Conservation (phyloP, 345 rosid genomes). For the Fremontodendron californicum region DNA sequence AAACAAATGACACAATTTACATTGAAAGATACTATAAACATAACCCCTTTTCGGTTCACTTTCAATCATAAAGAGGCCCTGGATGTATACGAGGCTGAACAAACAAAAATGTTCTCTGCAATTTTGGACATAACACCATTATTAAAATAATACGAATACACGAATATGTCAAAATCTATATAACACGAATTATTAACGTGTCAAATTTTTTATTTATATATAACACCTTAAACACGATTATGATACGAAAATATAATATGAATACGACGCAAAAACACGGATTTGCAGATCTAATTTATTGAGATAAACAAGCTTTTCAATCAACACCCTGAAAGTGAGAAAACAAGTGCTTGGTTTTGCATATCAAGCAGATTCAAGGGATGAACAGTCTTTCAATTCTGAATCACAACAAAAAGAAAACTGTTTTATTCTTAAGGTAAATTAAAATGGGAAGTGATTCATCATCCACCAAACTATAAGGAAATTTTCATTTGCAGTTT, state of each 20-base stretch:
- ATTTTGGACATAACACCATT: no score
- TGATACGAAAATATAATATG: no score
- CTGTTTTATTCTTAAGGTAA: not conserved
- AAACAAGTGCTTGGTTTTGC: not conserved
- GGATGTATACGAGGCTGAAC: not conserved
- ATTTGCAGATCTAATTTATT: no score
- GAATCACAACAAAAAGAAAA: not conserved
- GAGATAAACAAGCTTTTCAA: slow-evolving; percentile 5
- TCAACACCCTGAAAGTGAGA: not conserved
- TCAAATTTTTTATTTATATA: no score
- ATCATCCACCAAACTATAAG: not conserved
- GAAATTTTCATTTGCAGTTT: not conserved
- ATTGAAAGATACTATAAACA: not conserved
- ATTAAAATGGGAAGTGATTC: not conserved
- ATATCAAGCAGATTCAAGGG: not conserved
- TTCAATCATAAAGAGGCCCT: not conserved
- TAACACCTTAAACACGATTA: no score
- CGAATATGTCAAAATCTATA: no score
- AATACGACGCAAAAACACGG: no score
- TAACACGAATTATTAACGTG: no score
- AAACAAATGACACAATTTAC: not conserved
- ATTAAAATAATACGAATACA: no score
- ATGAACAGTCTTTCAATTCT: not conserved
- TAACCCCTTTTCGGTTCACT: not conserved
- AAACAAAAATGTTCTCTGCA: no score